Base-by-base conservation (phyloP, 169 alveolate genomes). In the Eimeria necatrix region DNA sequence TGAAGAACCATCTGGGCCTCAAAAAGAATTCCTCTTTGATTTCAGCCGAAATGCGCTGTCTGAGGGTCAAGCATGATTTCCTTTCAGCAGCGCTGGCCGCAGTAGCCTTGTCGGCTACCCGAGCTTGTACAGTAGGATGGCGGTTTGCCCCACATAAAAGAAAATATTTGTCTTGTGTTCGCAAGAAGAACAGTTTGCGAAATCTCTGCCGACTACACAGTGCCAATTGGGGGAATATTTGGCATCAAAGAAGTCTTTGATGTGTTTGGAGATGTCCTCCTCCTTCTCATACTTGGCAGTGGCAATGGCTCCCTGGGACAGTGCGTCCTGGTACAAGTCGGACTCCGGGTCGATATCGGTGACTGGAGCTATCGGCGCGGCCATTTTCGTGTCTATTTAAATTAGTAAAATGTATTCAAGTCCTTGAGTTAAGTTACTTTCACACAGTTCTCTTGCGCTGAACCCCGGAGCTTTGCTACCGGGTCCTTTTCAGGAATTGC, bases 131-230 rank as follows among this genome's bases (percentile, higher is more conserved):
- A 94, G 86, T 60, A 94, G 94, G 64, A 98, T 98, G 41, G 99
- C 98, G 78, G 97, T 95, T 94, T 98, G 98, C 92, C 99, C 99
- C 81, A 98, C 97, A 93, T 98, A 98, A 96, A 98, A 98, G 97
- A 97, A 98, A 32, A 98, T 96, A 97, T 96, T 97, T 90, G 97
- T 97, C 96, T 97, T 98, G 81, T 97, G 96, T 93, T 98, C 98
- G 91, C 98, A 97, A 46, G 99, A 97, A 59, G 98, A 98, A 93
- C 95, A 97, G 26, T 98, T 97, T 60, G 97, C 98, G 95, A 97
- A 98, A 96, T 97, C 97, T 95, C 97, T 98, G n/a, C 99, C 99
- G n/a, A 98, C 99, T 49, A 98, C 97, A 83, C 99, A 98, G 96
- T 98, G 98, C 99, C 99, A 98, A 95, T 97, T 98, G 12, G 99